Percentiles rank a stretch among this genome's conserved stretches.
These are phyloP conservation scores for Boletus pseudopeckii DNA, from an alignment of 768 basidiomycete species.

Conservation along the genomic window DNA sequence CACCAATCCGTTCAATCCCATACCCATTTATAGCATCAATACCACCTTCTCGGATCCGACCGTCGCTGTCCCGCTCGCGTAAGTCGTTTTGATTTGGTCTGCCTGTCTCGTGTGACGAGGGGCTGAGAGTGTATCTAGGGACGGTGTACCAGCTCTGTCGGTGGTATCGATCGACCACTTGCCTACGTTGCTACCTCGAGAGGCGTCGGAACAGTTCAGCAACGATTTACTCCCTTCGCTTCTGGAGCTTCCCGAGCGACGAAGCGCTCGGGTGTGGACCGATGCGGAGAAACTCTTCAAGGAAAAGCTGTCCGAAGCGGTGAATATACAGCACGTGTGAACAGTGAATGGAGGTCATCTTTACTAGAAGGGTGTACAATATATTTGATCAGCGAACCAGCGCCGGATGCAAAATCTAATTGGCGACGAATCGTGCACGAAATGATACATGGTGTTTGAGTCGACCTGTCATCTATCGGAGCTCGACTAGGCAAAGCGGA, in stretches of 20 bases:
- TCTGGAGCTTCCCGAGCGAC: constrained; percentile 66
- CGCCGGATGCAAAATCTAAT: neutral
- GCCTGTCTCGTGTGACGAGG: no score
- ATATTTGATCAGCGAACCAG: neutral
- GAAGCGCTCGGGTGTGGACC: constrained; percentile 74
- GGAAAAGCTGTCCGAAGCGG: constrained; percentile 58
- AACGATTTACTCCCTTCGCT: constrained; percentile 81
- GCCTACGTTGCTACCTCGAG: constrained; percentile 90
- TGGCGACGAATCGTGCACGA: neutral
- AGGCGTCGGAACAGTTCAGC: constrained; percentile 97
- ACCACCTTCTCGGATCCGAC: constrained; percentile 93
- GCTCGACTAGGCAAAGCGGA: neutral
- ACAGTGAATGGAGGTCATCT: neutral
- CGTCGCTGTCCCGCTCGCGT: constrained; percentile 81
- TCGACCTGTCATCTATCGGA: neutral
- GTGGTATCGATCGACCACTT: constrained; percentile 97
- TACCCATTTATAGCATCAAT: constrained; percentile 92
- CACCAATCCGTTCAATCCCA: constrained; percentile 96
- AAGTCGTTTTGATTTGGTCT: constrained; percentile 30
- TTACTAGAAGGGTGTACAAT: neutral
- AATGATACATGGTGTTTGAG: neutral
- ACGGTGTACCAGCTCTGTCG: constrained; percentile 64
- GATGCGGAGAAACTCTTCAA: constrained; percentile 84
- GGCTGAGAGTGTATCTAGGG: constrained; percentile 35
- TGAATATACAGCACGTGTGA: constrained; percentile 10